phyloP scores from a whole-genome alignment of 75 land plant genomes.

The Chamaecyparis obtusa region DNA sequence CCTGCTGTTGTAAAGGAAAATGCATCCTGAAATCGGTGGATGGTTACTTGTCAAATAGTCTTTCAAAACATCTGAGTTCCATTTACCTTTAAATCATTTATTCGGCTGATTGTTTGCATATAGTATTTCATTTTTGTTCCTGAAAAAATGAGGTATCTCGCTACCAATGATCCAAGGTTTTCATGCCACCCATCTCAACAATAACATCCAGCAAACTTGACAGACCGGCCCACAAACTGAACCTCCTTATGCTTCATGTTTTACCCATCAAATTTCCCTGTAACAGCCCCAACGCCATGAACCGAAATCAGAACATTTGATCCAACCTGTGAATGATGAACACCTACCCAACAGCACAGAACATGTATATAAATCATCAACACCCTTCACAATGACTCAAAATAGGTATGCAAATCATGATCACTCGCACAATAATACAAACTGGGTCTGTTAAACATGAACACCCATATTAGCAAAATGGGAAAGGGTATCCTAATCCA shows the following conservation, averaged over 20 bases:
- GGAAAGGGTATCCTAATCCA: not conserved
- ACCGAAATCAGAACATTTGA: not conserved
- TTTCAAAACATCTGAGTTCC: not conserved
- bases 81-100: not conserved
- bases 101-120: not conserved
- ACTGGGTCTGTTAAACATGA: not conserved
- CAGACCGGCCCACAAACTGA: constrained; percentile 7
- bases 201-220: not conserved
- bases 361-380: not conserved
- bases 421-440: not conserved
- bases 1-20: not conserved
- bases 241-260: not conserved
- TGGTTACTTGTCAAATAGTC: not conserved
- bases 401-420: not conserved
- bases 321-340: not conserved
- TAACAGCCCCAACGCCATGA: not conserved
- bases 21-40: not conserved
- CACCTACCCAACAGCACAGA: constrained; percentile 1
- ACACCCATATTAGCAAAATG: not conserved
- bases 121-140: not conserved
- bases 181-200: not conserved
- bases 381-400: not conserved
- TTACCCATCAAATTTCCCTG: not conserved
- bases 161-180: not conserved
- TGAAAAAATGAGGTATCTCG: not conserved